phyloP scores from a whole-genome alignment of 805 yeast genomes.

The Metschnikowia anglica region DNA sequence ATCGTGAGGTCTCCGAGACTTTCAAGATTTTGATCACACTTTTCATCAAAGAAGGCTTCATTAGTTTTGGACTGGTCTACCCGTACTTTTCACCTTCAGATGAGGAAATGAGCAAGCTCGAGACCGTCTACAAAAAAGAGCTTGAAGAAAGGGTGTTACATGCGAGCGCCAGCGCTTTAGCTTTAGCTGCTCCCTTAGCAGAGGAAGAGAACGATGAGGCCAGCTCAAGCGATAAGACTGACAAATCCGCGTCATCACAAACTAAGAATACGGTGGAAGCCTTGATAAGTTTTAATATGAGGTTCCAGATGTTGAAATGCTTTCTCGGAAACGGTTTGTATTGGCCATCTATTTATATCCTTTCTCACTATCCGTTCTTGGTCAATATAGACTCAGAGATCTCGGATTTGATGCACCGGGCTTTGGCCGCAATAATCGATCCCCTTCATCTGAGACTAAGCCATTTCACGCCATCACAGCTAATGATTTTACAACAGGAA shows the following conservation, averaged over 20 bases:
- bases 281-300: conserved; percentile 24
- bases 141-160: conserved; percentile 55
- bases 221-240: neutral
- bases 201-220: conserved; percentile 56
- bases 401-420: conserved; percentile 46
- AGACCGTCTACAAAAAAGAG: conserved; percentile 44
- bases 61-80: conserved; percentile 63
- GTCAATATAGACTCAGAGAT: conserved; percentile 53
- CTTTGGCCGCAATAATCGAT: conserved; percentile 48
- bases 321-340: conserved; percentile 60
- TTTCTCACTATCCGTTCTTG: conserved; percentile 61
- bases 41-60: conserved; percentile 62
- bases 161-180: conserved; percentile 75
- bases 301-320: conserved; percentile 46
- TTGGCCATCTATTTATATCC: conserved; percentile 57
- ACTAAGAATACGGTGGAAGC: conserved; percentile 18
- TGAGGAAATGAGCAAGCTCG: conserved; percentile 43
- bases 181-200: conserved; percentile 80
- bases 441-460: conserved; percentile 43
- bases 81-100: conserved; percentile 55
- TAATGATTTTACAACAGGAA: conserved; percentile 23
- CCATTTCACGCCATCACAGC: conserved; percentile 22
- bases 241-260: conserved; percentile 23
- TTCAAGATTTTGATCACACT: conserved; percentile 49
- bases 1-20: conserved; percentile 41